Evolutionary conservation across 2,329 filamentous ascomycete species (phyloP), one percentile per base, ranked within the genome.

Genomic region (Neonectria faginata): DNA sequence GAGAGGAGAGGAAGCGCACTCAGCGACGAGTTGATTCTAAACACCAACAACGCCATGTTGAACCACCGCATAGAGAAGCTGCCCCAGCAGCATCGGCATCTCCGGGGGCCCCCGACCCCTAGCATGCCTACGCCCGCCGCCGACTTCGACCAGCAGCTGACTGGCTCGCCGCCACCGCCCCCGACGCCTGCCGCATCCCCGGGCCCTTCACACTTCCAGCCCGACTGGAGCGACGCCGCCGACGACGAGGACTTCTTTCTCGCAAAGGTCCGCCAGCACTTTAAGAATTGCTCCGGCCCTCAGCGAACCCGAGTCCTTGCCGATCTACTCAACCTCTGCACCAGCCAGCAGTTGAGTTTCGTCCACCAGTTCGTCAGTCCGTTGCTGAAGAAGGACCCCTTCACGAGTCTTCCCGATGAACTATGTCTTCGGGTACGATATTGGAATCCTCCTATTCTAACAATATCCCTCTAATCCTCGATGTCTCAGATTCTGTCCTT

Each of bases 351-450:
- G 78, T 85, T 99, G 70, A 97, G 94, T 79, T 98, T 97, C 77
- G 94, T 99, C 20, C 93, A 97, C 72, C 93, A 97, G 77, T 97
- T 97, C 79, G 95, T 99, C 71, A 95, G 93, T 77, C 96, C 96
- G 29, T 83, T 97, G 67, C 82, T 99, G 68, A 97, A 97, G 81
- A 97, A 97, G 79, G 96, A 99, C 77, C 96, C 96, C 0, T 98
- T 99, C 75, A 93, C 91, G 55, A 92, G 91, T 62, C 85, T 99
- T 58, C 96, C 96, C 0, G 94, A 97, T 75, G 96, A 99, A 80
- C 83, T 99, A 47, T 98, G 95, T 78, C 83, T 99, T 65, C 86
- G 94, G 74, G 93, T 97, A 86, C 77, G 90, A 80, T 12, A 41
- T 9, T n/a, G 9, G 14, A 29, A 29, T 11, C 22, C 18, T 52